Evolutionary conservation across 139 green algal species (phyloP), one percentile per base, ranked within the genome.

Genomic region (Chara braunii): DNA sequence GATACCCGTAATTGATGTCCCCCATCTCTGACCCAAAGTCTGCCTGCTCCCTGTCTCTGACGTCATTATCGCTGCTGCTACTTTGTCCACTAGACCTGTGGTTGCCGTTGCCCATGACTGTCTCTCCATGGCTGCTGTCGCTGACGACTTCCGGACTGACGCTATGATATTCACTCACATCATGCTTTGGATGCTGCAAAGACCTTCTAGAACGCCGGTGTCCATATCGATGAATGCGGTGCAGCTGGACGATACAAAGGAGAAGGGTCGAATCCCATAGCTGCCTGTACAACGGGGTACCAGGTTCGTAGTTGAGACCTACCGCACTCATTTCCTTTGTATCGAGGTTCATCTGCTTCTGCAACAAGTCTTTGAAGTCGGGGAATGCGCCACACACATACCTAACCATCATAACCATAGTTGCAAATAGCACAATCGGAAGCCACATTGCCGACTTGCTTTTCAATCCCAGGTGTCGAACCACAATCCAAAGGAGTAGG

Each of bases 371-470:
- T 7, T 26, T 6, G 32, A 63, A 37, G 7, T 7, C 26, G 8
- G 53, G 40, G 40, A 63, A 63, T 18, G 40, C 40, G 53, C 34
- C 30, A 35, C 24, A 63, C 32, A 63, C 30, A 35, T 63, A 63
- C 12, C 53, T 31, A 6, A 63, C 32, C 7, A 6, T 6, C 6
- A 32, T 24, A 35, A 63, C 53, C 7, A 51, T 6, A 6, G 6
- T 6, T 6, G 6, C 29, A 35, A 57, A 63, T 6, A 63, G 32
- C 7, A 63, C 23, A 35, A 63, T 26, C 34, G 53, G 53, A 35
- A 63, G 24, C 53, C 53, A 63, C 53, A 63, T 26, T 5, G 32
- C 6, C 6, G 30, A 6, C 24, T 63, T 31, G 32, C 7, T 8
- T 8, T 6, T 6, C 8, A 26, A 8, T 44, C 5, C 53, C 40